Percentiles rank a stretch among this genome's conserved stretches.
phyloP scores from a whole-genome alignment of 345 rosid species.

The Lepidium aucheri region DNA sequence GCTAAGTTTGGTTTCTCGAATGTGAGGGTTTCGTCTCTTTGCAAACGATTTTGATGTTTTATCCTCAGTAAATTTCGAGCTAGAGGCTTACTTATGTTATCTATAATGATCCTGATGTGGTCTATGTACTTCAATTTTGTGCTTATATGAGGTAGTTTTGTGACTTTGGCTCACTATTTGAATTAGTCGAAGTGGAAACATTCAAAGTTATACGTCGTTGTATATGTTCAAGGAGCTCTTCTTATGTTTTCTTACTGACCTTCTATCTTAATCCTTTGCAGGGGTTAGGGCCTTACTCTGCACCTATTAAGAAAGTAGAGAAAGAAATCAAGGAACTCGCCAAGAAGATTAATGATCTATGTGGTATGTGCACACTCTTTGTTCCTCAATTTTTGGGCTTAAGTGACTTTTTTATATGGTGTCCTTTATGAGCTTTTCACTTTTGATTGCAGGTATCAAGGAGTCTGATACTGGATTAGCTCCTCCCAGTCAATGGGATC shows the following conservation, averaged over 20 bases:
- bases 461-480: conserved; percentile 98
- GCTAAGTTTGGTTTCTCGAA: not conserved
- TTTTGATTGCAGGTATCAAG: conserved; percentile 57
- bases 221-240: not conserved
- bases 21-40: not conserved
- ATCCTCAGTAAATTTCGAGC: not conserved
- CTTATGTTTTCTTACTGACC: not conserved
- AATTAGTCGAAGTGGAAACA: not conserved
- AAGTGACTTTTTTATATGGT: not conserved
- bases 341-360: conserved; percentile 77
- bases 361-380: conserved; percentile 42
- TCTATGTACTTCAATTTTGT: not conserved
- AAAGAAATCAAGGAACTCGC: conserved; percentile 91
- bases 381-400: not conserved
- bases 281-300: conserved; percentile 95
- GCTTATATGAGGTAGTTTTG: not conserved
- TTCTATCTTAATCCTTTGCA: conserved; percentile 9
- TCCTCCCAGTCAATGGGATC: conserved; percentile 99
- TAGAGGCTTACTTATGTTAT: not conserved
- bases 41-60: not conserved
- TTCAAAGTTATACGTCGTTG: not conserved
- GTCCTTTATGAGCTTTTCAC: not conserved
- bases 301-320: conserved; percentile 75
- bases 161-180: not conserved
- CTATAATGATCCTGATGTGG: not conserved